These are phyloP conservation scores for Terfezia boudieri DNA, from an alignment of 495 filamentous ascomycete species.

Conservation along the genomic window DNA sequence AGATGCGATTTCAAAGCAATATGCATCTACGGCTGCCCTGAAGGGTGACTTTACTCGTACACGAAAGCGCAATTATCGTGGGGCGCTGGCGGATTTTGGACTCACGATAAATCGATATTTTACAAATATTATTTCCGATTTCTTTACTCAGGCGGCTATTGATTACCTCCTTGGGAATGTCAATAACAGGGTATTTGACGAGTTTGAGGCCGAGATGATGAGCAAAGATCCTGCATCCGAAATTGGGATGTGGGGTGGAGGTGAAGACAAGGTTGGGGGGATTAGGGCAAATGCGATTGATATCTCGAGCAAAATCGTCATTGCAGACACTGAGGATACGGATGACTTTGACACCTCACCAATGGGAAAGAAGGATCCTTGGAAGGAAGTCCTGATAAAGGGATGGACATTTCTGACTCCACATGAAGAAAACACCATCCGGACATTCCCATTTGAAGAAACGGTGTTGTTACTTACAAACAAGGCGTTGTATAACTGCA, in stretches of 20 bases:
- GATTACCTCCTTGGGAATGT: constrained; percentile 89
- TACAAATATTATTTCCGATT: constrained; percentile 83
- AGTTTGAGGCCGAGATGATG: constrained; percentile 78
- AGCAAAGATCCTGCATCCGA: constrained; percentile 51
- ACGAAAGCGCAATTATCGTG: constrained; percentile 70
- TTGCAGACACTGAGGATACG: constrained; percentile 32
- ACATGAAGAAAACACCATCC: constrained; percentile 38
- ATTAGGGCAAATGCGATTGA: constrained; percentile 79
- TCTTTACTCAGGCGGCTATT: constrained; percentile 81
- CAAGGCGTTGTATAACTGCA: constrained; percentile 59
- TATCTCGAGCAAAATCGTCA: constrained; percentile 55
- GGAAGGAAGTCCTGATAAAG: constrained; percentile 52
- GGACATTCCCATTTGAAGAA: constrained; percentile 55
- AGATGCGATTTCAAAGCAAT: constrained; percentile 45
- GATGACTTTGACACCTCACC: too few relatives aligned
- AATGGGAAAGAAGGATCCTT: constrained; percentile 13
- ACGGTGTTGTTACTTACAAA: constrained; percentile 70
- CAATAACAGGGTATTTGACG: constrained; percentile 56
- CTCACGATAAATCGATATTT: constrained; percentile 56
- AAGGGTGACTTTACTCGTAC: constrained; percentile 93
- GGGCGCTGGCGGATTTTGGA: constrained; percentile 79
- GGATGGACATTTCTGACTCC: constrained; percentile 32
- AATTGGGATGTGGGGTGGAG: neutral
- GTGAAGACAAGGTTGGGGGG: constrained; percentile 30
- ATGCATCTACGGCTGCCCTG: constrained; percentile 77